Evolutionary conservation across 75 land plant genomes (phyloP).

Genomic region (Larix kaempferi): DNA sequence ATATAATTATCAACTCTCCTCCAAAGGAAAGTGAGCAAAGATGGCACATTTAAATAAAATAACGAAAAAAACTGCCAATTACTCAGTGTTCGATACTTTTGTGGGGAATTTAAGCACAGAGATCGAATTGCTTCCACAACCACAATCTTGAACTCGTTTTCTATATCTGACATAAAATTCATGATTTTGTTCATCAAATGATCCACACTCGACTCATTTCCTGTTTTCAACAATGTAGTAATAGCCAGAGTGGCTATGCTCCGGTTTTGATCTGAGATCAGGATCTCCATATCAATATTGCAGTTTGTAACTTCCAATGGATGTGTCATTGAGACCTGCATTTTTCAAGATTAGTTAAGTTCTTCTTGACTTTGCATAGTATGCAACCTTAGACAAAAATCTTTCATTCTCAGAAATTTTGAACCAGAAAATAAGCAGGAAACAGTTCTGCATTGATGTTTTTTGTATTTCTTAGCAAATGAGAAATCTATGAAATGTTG

Average conservation of each 20-base stretch:
- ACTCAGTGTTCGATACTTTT: conserved; percentile 91
- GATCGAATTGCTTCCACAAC: conserved; percentile 98
- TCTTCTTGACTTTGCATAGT: no score
- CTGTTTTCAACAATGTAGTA: conserved; percentile 91
- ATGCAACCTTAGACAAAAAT: no score
- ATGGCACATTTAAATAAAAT: not conserved
- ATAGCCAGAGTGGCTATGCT: conserved; percentile 52
- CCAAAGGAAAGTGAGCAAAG: not conserved
- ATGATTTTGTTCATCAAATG: conserved; percentile 97
- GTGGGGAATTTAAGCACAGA: conserved; percentile 91
- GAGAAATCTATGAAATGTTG: no score
- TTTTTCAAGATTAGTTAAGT: no score
- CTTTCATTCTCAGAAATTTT: no score
- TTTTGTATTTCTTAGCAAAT: no score
- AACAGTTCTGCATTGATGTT: no score
- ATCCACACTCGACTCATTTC: conserved; percentile 97
- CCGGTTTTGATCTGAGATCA: no score
- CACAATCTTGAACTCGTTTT: conserved; percentile 98
- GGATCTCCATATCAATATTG: conserved; percentile 15
- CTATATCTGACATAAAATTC: conserved; percentile 97
- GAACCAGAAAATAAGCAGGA: no score
- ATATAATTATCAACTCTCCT: not conserved
- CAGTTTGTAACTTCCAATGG: no score
- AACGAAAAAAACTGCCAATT: not conserved
- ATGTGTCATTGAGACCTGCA: no score